Conservation (phyloP, 2,329 filamentous ascomycete genomes). For the Botryosphaeria dothidea region DNA sequence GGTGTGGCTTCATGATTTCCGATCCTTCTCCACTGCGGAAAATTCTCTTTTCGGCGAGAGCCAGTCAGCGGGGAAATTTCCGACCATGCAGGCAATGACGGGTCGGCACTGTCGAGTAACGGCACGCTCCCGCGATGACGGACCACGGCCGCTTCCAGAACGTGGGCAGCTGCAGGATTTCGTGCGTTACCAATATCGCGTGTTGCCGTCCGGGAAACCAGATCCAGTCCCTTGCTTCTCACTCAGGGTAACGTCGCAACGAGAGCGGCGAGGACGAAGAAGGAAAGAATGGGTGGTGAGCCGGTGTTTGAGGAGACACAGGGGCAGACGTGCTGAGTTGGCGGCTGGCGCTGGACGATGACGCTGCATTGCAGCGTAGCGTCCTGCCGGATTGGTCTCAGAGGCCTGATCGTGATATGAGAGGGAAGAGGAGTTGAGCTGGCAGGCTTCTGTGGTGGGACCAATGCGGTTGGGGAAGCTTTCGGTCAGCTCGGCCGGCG, state of each 20-base stretch:
- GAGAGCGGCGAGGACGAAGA: neutral
- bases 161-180: constrained; percentile 2
- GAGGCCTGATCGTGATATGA: neutral
- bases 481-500: neutral
- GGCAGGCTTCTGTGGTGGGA: neutral
- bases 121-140: neutral
- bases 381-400: neutral
- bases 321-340: neutral
- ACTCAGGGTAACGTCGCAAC: constrained; percentile 6
- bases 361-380: neutral
- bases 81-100: neutral
- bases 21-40: neutral
- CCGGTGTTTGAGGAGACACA: neutral
- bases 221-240: neutral
- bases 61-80: neutral
- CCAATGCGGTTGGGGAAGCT: neutral
- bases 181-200: neutral
- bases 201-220: neutral
- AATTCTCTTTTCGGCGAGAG: neutral
- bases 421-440: neutral
- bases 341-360: neutral
- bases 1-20: neutral
- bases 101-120: neutral
- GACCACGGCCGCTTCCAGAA: constrained; percentile 4
- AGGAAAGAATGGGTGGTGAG: neutral